A percentile compares a stretch with the other conserved stretches of the same genome.
Conservation (phyloP, 1,284 basidiomycete genomes). For the Cryptococcus jaspeensis region DNA sequence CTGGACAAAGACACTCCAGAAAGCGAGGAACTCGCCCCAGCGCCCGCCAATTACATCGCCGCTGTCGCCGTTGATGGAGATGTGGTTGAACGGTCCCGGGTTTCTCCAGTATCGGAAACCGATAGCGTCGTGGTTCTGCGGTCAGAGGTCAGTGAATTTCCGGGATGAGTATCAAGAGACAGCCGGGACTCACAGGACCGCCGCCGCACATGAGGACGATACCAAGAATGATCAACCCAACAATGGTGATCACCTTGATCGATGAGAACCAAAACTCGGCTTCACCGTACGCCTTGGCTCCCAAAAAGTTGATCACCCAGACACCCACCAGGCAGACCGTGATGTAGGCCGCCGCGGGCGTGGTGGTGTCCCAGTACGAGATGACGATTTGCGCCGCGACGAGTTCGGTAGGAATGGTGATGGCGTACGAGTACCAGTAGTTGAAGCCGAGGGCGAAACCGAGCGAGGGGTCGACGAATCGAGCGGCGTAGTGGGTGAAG, state of each 20-base stretch:
- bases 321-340: conserved; percentile 51
- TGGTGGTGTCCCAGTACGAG: conserved; percentile 48
- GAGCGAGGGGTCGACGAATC: conserved; percentile 57
- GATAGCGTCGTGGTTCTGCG: conserved; percentile 49
- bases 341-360: conserved; percentile 52
- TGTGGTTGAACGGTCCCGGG: conserved; percentile 55
- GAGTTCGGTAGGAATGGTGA: conserved; percentile 36
- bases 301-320: conserved; percentile 52
- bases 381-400: conserved; percentile 45
- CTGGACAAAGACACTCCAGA: conserved; percentile 67
- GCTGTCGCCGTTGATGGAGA: conserved; percentile 22
- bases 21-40: conserved; percentile 65
- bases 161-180: too few relatives aligned
- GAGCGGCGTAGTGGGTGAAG: conserved; percentile 49
- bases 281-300: conserved; percentile 45
- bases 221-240: conserved; percentile 58
- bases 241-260: conserved; percentile 38
- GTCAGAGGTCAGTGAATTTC: background rate
- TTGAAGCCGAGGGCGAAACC: conserved; percentile 54
- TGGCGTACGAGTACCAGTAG: conserved; percentile 46
- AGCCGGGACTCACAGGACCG: conserved; percentile 53
- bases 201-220: conserved; percentile 71
- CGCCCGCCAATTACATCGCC: conserved; percentile 22
- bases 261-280: conserved; percentile 45
- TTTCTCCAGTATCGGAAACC: conserved; percentile 65